These are phyloP conservation scores for Phytophthora capsici DNA, from an alignment of 352 stramenopile genomes.

Conservation along the genomic window DNA sequence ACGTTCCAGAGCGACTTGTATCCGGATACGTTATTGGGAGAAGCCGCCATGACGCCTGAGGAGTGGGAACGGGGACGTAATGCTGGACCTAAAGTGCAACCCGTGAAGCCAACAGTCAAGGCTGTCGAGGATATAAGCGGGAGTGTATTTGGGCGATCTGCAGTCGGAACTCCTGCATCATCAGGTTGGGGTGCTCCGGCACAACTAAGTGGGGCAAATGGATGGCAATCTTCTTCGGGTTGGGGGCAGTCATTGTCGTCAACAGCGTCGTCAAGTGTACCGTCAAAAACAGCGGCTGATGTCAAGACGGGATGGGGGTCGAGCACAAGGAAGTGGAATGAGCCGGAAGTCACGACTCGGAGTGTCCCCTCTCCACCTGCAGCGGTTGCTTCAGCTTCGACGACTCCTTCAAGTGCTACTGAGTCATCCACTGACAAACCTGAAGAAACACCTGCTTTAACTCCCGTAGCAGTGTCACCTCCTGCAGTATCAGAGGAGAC, in stretches of 20 bases:
- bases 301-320: conserved; percentile 39
- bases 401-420: not conserved
- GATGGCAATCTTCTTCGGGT: conserved; percentile 31
- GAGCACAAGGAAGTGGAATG: conserved; percentile 45
- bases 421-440: conserved; percentile 8
- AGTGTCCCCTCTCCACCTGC: not conserved
- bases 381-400: not conserved
- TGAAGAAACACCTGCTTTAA: conserved; percentile 11
- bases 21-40: conserved; percentile 53
- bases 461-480: not conserved
- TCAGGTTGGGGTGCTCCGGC: conserved; percentile 27
- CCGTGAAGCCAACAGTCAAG: conserved; percentile 39
- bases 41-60: conserved; percentile 43
- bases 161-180: conserved; percentile 2
- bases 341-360: conserved; percentile 25
- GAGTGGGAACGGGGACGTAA: conserved; percentile 58
- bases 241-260: conserved; percentile 38
- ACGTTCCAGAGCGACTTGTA: conserved; percentile 84
- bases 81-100: conserved; percentile 48
- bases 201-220: conserved; percentile 13
- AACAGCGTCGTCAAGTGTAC: conserved; percentile 39
- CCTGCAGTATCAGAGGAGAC: conserved; percentile 11
- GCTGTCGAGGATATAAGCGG: conserved; percentile 19
- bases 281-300: conserved; percentile 32
- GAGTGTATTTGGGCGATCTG: conserved; percentile 45